Conservation (phyloP, 164 flowering plant species). For the Liriodendron chinense region DNA sequence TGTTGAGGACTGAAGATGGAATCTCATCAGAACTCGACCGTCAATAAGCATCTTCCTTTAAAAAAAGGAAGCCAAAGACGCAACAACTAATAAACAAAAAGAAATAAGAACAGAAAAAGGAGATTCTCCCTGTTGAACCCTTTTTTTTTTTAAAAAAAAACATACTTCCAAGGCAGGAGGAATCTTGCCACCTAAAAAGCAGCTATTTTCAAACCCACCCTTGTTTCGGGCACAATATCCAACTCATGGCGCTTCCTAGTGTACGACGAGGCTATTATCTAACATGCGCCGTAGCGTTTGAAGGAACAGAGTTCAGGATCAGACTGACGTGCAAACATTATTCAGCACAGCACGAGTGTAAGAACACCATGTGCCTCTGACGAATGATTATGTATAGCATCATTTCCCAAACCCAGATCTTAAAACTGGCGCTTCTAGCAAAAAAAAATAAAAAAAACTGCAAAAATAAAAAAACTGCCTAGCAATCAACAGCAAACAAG, state of each 20-base stretch:
- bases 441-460: too few relatives aligned
- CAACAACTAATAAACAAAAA: background rate
- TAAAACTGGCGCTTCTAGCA: background rate
- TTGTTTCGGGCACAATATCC: background rate
- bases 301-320: slow-evolving; percentile 18
- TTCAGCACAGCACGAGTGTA: slow-evolving; percentile 21
- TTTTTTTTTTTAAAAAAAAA: background rate
- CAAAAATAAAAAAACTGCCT: too few relatives aligned
- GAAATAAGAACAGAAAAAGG: background rate
- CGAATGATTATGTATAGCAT: background rate
- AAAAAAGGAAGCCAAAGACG: background rate
- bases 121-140: too few relatives aligned
- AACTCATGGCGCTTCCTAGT: background rate
- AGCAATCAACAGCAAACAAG: background rate
- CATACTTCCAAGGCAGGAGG: too few relatives aligned
- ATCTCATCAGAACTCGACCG: slow-evolving; percentile 17
- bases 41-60: slow-evolving; percentile 2
- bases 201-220: too few relatives aligned
- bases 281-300: background rate
- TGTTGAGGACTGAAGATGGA: slow-evolving; percentile 15
- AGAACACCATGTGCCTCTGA: slow-evolving; percentile 9
- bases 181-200: too few relatives aligned
- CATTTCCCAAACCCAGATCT: slow-evolving; percentile 20
- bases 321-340: slow-evolving; percentile 41
- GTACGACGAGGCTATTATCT: background rate